Conservation (phyloP, 78 protist genomes). For the Dictyostelium purpureum region DNA sequence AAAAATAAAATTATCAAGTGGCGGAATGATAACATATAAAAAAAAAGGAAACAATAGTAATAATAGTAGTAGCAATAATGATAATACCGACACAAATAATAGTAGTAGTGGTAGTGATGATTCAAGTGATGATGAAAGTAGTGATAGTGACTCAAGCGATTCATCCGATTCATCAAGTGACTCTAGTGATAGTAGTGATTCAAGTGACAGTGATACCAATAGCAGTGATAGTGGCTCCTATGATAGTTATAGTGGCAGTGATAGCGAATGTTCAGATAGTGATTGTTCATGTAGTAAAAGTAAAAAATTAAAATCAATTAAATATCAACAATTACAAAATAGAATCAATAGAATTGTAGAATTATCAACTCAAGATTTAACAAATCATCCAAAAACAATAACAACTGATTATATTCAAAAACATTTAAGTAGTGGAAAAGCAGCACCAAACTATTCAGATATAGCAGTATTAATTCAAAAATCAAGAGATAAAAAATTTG, state of each 20-base stretch:
- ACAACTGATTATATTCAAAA: slow-evolving; percentile 21
- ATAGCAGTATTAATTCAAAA: slow-evolving; percentile 50
- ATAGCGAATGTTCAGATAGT: slow-evolving; percentile 7
- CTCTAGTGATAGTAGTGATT: not conserved
- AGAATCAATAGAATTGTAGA: not conserved
- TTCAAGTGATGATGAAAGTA: not conserved
- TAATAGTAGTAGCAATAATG: not conserved
- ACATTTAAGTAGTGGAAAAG: not conserved
- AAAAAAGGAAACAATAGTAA: not conserved
- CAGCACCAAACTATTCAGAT: not conserved
- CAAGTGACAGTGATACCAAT: not conserved
- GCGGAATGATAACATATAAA: not conserved
- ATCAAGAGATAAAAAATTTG: slow-evolving; percentile 42
- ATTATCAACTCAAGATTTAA: not conserved
- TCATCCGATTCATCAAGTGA: no score
- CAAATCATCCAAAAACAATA: not conserved
- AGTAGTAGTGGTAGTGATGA: not conserved
- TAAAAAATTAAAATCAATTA: not conserved
- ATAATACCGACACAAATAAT: not conserved
- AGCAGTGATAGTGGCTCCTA: not conserved
- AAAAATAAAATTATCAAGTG: not conserved
- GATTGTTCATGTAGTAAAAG: slow-evolving; percentile 18
- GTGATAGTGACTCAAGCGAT: not conserved
- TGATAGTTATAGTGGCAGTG: not conserved
- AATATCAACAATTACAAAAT: not conserved